Base-by-base conservation (phyloP, 768 basidiomycete species). In the Kwoniella dejecticola region DNA sequence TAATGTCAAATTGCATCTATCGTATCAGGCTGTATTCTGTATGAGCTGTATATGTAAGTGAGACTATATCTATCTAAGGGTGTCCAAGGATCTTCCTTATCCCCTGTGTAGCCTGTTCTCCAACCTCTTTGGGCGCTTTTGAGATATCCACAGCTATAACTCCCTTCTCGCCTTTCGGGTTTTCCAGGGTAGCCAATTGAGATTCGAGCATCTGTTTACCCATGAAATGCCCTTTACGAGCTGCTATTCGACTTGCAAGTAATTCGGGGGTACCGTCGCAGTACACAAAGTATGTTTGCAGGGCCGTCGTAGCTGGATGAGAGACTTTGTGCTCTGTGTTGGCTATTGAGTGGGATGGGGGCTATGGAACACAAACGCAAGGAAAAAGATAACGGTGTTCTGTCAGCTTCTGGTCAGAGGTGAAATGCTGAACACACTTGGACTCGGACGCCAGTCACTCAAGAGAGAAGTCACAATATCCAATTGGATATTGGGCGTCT, bases 241-340 rank as follows among this genome's bases (percentile, higher is more conserved):
- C 60, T 3, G 68, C 65, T 65, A 80, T 80, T 42, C 79, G 50
- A 17, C 71, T 49, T 15, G 57, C 42, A 12, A 80, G 61, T 12
- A 77, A 57, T 52, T 77, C 74, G 23, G 66, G 68, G 21, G 70
- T 60, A 15, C 79, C 79, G 53, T 77, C 69, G 53, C 80, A 78
- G 75, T 87, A 94, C 59, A 95, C 86, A 71, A 97, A 93, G 73
- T 83, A 88, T 7, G 91, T 91, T 62, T 81, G 79, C 57, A 88
- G 77, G 26, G 64, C 63, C 3, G 66, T 61, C 64, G 75, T 56
- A 5, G 78, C 72, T 6, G 80, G 71, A 23, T 79, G 67, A 41
- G 75, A 67, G 72, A 64, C 50, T 64, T 64, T 21, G 70, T 77
- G 24, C 72, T 63, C 23, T 63, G 67, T 41, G 62, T 69, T 60